Evolutionary conservation across 345 rosid species (phyloP).

Genomic region (Carallia pectinifolia): DNA sequence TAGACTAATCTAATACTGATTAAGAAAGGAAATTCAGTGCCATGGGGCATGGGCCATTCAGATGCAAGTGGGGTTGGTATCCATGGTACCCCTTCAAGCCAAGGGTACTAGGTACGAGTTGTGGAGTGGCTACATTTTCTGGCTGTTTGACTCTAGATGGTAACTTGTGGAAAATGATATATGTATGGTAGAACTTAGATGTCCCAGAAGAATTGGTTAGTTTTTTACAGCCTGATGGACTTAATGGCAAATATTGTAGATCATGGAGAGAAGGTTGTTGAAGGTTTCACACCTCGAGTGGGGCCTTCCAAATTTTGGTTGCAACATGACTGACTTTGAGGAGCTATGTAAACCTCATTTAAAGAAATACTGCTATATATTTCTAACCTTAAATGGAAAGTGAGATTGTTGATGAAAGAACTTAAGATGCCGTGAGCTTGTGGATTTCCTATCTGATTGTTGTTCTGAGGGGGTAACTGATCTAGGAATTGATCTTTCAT

Average conservation of each 20-base stretch:
- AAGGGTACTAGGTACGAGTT: neutral
- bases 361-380: neutral
- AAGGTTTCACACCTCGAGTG: neutral
- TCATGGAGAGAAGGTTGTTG: neutral
- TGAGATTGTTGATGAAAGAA: neutral
- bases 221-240: neutral
- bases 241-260: neutral
- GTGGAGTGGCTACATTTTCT: neutral
- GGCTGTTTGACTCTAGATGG: neutral
- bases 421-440: neutral
- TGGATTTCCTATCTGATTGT: neutral
- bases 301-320: neutral
- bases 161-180: neutral
- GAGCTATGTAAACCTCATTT: neutral
- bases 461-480: neutral
- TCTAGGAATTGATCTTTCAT: neutral
- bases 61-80: neutral
- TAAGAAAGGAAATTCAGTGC: conserved; percentile 1
- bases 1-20: neutral
- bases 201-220: neutral
- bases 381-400: no score
- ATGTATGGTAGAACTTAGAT: neutral
- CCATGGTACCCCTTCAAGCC: neutral
- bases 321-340: neutral
- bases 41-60: conserved; percentile 3